These are phyloP conservation scores for Asterella californica DNA, from an alignment of 225 moss, liverwort and hornwort species.

Conservation along the genomic window DNA sequence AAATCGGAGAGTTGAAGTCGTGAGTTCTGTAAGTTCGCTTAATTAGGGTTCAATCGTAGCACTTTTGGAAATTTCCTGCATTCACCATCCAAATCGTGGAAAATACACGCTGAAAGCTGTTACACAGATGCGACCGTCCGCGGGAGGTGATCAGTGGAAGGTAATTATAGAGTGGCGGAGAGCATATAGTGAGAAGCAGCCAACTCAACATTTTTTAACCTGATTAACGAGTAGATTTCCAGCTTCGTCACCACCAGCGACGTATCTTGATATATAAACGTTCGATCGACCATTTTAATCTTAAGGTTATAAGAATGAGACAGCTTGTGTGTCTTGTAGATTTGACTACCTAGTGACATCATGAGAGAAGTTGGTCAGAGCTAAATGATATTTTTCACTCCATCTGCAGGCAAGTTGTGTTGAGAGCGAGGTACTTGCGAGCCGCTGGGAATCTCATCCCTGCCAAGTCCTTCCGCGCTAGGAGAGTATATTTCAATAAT, in stretches of 20 bases:
- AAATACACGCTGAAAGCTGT: not conserved
- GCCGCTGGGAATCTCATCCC: conserved; percentile 77
- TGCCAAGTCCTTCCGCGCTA: conserved; percentile 69
- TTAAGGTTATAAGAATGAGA: not conserved
- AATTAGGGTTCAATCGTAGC: not conserved
- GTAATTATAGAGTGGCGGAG: not conserved
- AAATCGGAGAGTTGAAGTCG: not conserved
- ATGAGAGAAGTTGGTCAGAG: not conserved
- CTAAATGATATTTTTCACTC: not conserved
- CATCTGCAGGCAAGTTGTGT: conserved; percentile 56
- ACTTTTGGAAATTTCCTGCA: not conserved
- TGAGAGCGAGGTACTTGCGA: conserved; percentile 83
- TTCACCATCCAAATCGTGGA: not conserved
- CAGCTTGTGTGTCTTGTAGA: not conserved
- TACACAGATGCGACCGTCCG: no score
- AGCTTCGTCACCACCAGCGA: not conserved
- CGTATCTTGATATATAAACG: no score
- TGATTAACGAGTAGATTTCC: not conserved
- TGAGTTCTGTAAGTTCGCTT: not conserved
- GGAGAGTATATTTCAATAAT: conserved; percentile 82
- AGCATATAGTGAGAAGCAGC: not conserved
- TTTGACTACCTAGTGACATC: not conserved
- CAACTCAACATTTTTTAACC: not conserved
- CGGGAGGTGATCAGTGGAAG: not conserved
- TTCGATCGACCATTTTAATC: no score